Conservation (phyloP, 495 filamentous ascomycete genomes). For the Podospora australis region DNA sequence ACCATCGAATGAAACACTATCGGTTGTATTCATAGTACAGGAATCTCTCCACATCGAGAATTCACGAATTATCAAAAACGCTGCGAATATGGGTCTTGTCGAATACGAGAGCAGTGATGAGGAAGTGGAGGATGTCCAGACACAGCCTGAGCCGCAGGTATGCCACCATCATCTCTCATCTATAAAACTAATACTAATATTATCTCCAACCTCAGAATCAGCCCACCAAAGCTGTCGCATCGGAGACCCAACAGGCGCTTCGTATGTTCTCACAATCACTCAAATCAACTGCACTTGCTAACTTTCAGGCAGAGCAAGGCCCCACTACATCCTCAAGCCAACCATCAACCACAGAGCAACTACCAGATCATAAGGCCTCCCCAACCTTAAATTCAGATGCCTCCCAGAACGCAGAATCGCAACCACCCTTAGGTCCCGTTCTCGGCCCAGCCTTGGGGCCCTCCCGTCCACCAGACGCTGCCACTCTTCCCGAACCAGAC, state of each 20-base stretch:
- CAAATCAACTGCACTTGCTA: neutral
- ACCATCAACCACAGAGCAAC: neutral
- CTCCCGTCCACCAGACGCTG: slow-evolving; percentile 6
- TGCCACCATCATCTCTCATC: neutral
- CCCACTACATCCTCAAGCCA: neutral
- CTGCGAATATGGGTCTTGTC: slow-evolving; percentile 55
- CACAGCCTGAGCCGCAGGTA: slow-evolving; percentile 1
- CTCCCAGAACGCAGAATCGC: neutral
- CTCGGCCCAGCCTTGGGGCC: slow-evolving; percentile 28
- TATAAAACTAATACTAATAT: slow-evolving; percentile 5
- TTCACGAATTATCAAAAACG: neutral
- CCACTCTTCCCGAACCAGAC: slow-evolving; percentile 2
- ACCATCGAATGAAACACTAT: slow-evolving; percentile 8
- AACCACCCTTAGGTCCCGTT: slow-evolving; percentile 25
- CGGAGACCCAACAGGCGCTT: neutral
- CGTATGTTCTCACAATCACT: neutral
- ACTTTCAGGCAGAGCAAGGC: neutral
- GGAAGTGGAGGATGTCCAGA: slow-evolving; percentile 49
- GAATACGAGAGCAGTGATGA: slow-evolving; percentile 76
- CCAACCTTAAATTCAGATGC: neutral
- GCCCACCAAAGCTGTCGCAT: neutral
- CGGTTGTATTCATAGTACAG: no score
- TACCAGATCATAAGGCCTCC: neutral
- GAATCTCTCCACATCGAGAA: no score
- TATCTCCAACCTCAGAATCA: slow-evolving; percentile 3